Conservation (phyloP, 75 land plant species). For the Chamaecyparis obtusa region DNA sequence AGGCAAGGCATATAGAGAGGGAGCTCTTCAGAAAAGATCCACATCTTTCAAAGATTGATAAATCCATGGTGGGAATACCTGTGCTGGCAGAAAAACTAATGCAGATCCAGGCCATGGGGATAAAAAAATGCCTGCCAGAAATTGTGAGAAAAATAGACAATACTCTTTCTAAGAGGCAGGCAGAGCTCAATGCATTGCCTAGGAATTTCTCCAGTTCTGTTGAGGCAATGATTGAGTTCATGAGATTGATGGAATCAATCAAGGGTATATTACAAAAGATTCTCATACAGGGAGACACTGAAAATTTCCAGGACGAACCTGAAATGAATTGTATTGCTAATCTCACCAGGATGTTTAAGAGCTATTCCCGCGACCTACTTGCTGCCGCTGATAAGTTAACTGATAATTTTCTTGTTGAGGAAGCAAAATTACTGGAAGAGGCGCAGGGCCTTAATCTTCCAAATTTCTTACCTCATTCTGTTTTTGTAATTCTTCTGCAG, state of each 20-base stretch:
- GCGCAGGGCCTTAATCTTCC: slow-evolving; percentile 19
- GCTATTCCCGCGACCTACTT: slow-evolving; percentile 15
- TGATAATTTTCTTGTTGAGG: slow-evolving; percentile 8
- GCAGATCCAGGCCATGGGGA: slow-evolving; percentile 24
- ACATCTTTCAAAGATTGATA: slow-evolving; percentile 10
- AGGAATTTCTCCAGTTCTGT: not conserved
- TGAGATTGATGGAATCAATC: slow-evolving; percentile 1
- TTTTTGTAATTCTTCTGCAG: slow-evolving; percentile 6
- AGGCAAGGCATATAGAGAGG: slow-evolving; percentile 19
- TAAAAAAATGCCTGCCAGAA: slow-evolving; percentile 15
- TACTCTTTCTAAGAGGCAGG: slow-evolving; percentile 14
- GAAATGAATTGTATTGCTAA: slow-evolving; percentile 21
- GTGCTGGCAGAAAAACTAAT: slow-evolving; percentile 20
- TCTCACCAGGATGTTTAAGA: slow-evolving; percentile 12
- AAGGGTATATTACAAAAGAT: not conserved
- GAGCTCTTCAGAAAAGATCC: slow-evolving; percentile 24
- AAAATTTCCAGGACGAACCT: slow-evolving; percentile 11
- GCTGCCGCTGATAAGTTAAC: not conserved
- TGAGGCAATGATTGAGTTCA: slow-evolving; percentile 20
- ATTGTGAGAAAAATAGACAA: slow-evolving; percentile 14
- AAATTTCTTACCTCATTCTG: slow-evolving; percentile 22
- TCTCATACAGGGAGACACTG: slow-evolving; percentile 13
- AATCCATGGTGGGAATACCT: slow-evolving; percentile 30
- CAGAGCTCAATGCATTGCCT: slow-evolving; percentile 17
- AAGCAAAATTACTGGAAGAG: slow-evolving; percentile 14